Percentiles rank a stretch among this genome's conserved stretches.
phyloP scores from a whole-genome alignment of 1,284 basidiomycete genomes.

The Ustilago shanxiensis region DNA sequence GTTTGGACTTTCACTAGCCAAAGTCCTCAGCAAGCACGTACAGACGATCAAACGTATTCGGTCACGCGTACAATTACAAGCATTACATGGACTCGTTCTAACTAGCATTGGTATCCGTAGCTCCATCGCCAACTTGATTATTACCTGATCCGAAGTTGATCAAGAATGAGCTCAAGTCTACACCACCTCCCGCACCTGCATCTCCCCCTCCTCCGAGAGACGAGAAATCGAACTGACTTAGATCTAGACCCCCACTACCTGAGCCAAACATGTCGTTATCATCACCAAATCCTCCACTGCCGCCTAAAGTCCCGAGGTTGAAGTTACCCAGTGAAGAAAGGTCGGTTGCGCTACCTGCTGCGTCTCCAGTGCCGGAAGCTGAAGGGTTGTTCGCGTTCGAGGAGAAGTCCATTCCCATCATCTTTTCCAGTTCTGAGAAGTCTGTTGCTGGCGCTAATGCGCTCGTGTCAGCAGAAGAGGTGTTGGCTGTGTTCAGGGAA shows the following conservation, averaged over 20 bases:
- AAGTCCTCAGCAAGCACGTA: too few relatives aligned
- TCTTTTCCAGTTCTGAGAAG: constrained; percentile 42
- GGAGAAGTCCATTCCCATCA: constrained; percentile 48
- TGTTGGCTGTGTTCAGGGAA: constrained; percentile 5
- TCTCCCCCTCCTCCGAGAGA: constrained; percentile 46
- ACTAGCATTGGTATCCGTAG: not conserved
- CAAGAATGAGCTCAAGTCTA: constrained; percentile 66
- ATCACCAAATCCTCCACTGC: constrained; percentile 4
- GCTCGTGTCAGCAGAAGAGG: constrained; percentile 5
- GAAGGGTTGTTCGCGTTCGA: constrained; percentile 8
- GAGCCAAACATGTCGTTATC: constrained; percentile 36
- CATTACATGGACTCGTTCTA: constrained; percentile 36
- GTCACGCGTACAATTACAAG: constrained; percentile 39
- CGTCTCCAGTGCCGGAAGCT: not conserved
- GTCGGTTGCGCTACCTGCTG: constrained; percentile 2
- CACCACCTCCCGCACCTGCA: constrained; percentile 68
- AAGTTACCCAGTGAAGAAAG: constrained; percentile 29
- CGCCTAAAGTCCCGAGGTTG: constrained; percentile 8
- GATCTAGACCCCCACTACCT: constrained; percentile 27
- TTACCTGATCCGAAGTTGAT: constrained; percentile 58
- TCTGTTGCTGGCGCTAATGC: constrained; percentile 21
- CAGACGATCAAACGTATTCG: too few relatives aligned
- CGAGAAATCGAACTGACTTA: constrained; percentile 51
- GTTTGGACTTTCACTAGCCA: too few relatives aligned
- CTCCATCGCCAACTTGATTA: constrained; percentile 55